Conservation (phyloP, 768 basidiomycete species). For the Lactifluus pinguis region DNA sequence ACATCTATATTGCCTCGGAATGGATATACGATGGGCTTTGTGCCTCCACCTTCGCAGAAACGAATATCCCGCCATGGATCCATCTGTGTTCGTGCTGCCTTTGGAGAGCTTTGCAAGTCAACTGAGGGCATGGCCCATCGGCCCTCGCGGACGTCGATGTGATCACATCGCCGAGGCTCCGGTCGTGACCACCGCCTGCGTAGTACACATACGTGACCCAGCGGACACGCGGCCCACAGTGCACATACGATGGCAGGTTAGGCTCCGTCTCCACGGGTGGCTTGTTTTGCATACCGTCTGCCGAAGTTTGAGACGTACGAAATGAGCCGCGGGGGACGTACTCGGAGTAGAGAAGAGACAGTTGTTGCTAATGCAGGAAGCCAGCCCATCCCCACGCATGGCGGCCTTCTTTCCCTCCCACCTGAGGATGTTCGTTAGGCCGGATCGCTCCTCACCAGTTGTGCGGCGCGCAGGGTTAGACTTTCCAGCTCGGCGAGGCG, state of each 20-base stretch:
- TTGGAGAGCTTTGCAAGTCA: conserved; percentile 25
- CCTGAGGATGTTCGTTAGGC: conserved; percentile 45
- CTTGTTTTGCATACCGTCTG: neutral
- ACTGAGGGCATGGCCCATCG: conserved; percentile 2
- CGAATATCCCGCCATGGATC: conserved; percentile 10
- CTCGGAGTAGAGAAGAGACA: conserved; percentile 44
- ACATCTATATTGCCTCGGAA: conserved; percentile 32
- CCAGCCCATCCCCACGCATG: conserved; percentile 31
- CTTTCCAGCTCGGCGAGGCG: conserved; percentile 45
- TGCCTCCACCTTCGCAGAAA: neutral
- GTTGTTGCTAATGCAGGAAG: conserved; percentile 49
- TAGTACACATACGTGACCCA: conserved; percentile 39
- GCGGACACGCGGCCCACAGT: conserved; percentile 36
- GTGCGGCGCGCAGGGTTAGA: conserved; percentile 31
- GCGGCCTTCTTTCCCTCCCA: conserved; percentile 43
- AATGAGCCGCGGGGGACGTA: conserved; percentile 25
- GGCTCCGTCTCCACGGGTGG: conserved; percentile 8
- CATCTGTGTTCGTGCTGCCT: conserved; percentile 15
- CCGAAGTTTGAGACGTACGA: neutral
- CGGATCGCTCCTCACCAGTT: conserved; percentile 48
- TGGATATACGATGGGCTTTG: neutral
- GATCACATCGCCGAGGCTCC: too few species aligned
- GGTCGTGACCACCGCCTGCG: conserved; percentile 23
- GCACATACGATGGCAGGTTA: conserved; percentile 11
- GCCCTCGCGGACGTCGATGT: too few species aligned